Evolutionary conservation across 2,329 filamentous ascomycete genomes (phyloP).

Genomic region (Cladorrhinum sp.): DNA sequence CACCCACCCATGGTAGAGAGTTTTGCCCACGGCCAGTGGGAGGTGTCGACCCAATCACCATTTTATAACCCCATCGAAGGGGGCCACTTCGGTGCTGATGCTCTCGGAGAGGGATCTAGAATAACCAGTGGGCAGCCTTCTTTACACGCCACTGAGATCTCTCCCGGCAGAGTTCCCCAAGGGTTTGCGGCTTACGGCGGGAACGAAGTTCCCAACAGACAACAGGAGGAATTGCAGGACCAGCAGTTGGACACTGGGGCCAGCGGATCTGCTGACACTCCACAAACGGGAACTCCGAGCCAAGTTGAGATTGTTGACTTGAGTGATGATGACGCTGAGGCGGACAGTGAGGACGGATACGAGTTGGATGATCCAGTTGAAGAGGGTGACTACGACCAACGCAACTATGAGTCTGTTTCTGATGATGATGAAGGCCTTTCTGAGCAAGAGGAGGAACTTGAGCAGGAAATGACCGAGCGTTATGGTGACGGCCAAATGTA

Average conservation of each 20-base stretch:
- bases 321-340: conserved; percentile 6
- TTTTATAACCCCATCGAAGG: conserved; percentile 26
- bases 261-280: neutral
- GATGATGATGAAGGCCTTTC: conserved; percentile 29
- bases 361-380: conserved; percentile 24
- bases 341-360: conserved; percentile 13
- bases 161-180: conserved; percentile 19
- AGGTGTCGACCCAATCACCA: conserved; percentile 22
- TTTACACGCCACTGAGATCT: conserved; percentile 14
- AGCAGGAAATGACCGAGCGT: conserved; percentile 21
- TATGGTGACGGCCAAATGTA: conserved; percentile 22
- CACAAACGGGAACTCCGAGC: neutral
- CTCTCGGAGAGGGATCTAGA: conserved; percentile 21
- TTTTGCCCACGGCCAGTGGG: conserved; percentile 24
- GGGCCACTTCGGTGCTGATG: conserved; percentile 25
- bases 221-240: neutral
- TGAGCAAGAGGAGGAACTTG: conserved; percentile 24
- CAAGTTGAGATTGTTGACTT: conserved; percentile 7
- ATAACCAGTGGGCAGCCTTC: conserved; percentile 13
- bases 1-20: conserved; percentile 16
- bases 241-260: neutral
- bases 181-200: conserved; percentile 27
- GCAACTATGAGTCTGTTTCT: conserved; percentile 23
- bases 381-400: conserved; percentile 30
- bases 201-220: neutral